Evolutionary conservation across 202 grass and related monocot species (phyloP).

Genomic region (Tripidium arundinaceum): DNA sequence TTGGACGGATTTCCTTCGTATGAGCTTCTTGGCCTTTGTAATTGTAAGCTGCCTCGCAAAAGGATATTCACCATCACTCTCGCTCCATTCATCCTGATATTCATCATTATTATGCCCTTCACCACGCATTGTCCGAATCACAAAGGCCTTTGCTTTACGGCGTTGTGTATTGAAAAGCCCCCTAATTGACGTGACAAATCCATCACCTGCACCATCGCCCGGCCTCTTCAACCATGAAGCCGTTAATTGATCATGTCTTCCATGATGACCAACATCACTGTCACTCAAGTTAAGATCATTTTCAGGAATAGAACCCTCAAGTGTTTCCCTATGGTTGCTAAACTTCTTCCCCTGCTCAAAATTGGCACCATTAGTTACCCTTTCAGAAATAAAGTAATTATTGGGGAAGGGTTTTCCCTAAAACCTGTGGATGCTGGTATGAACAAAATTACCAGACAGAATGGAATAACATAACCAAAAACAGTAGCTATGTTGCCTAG

Average conservation of each 20-base stretch:
- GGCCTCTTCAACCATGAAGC: conserved; percentile 81
- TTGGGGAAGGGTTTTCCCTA: not conserved
- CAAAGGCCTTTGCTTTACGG: conserved; percentile 73
- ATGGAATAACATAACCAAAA: conserved; percentile 2
- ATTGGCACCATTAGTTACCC: not conserved
- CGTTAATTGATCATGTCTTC: conserved; percentile 70
- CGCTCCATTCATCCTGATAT: conserved; percentile 84
- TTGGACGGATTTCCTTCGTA: conserved; percentile 69
- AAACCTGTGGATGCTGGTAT: not conserved
- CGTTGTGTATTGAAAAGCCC: conserved; percentile 94
- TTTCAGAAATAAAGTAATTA: not conserved
- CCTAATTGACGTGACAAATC: conserved; percentile 93
- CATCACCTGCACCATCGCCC: conserved; percentile 69
- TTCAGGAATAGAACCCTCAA: conserved; percentile 53
- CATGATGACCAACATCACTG: conserved; percentile 55
- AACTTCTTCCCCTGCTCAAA: conserved; percentile 85
- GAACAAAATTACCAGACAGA: not conserved
- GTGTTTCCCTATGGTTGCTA: conserved; percentile 63
- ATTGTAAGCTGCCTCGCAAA: conserved; percentile 88
- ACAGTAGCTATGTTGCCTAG: not conserved
- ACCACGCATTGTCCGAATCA: conserved; percentile 71
- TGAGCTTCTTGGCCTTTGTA: conserved; percentile 82
- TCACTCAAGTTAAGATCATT: conserved; percentile 78
- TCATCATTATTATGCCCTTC: conserved; percentile 77
- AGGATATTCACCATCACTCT: conserved; percentile 81